Evolutionary conservation across 257 asterid genomes (phyloP), one percentile per base, ranked within the genome.

Genomic region (Orobanche coerulescens): DNA sequence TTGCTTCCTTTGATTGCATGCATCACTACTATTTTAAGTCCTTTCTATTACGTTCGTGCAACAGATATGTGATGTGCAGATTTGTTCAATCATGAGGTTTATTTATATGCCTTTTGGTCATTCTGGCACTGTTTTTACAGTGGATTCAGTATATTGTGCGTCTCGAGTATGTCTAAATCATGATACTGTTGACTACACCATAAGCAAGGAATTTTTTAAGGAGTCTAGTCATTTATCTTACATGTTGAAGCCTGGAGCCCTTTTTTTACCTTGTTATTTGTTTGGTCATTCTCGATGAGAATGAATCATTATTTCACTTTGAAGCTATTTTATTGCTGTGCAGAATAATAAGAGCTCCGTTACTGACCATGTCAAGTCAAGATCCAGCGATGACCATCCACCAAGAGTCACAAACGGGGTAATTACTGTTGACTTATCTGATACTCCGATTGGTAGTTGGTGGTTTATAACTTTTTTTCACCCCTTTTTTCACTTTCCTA

Each of bases 381-480:
- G 74, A 51, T 73, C 87, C 42, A 83, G 57, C 22, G 36, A 69
- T 28, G 73, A 70, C 56, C 61, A 70, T 31, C 75, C 62, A 16
- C 78, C 85, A 22, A 81, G 66, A 66, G 81, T 69, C 64, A 53
- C 77, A 11, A 85, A 72, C 70, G 84, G 77, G 94, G 98, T 88
- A 84, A 59, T 20, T 18, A 16, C 28, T 15, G 8, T 23, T 16
- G 11, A 53, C 37, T 48, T 53, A 0, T 65, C 42, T 25, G n/a
- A n/a, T n/a, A n/a, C n/a, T n/a, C n/a, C 42, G 16, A 18, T 55
- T 26, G 14, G 8, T 33, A 39, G 1, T 25, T 57, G 0, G 30
- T 47, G 25, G 7, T 4, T 47, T 47, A n/a, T 25, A 10, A 33
- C 48, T 53, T 66, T 52, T 52, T 30, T 22, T 19, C 42, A 52